Percentiles rank a stretch among this genome's conserved stretches.
Evolutionary conservation across 164 flowering plant genomes (phyloP).

Genomic region (Chimonanthus salicifolius): DNA sequence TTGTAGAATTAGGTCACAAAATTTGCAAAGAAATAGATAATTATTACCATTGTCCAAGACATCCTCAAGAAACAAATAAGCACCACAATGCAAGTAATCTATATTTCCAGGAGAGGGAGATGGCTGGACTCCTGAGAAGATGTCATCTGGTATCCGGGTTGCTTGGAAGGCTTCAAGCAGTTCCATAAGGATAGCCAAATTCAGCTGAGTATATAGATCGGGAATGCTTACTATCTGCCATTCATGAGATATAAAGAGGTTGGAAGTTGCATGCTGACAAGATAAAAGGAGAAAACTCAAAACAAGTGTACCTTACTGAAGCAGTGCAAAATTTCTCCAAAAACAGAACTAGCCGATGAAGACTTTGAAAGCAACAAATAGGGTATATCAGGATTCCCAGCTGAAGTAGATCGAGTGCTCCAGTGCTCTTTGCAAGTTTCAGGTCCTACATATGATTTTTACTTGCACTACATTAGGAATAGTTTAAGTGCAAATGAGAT

Average conservation of each 20-base stretch:
- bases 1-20: background rate
- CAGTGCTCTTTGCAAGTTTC: slow-evolving; percentile 62
- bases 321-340: slow-evolving; percentile 53
- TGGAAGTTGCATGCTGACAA: background rate
- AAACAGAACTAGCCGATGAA: slow-evolving; percentile 36
- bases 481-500: background rate
- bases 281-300: slow-evolving; percentile 3
- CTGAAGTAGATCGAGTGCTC: slow-evolving; percentile 43
- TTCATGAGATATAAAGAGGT: background rate
- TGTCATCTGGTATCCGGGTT: slow-evolving; percentile 19
- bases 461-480: background rate
- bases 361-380: slow-evolving; percentile 30
- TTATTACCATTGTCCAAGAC: slow-evolving; percentile 43
- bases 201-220: slow-evolving; percentile 26
- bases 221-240: slow-evolving; percentile 58
- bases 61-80: slow-evolving; percentile 53
- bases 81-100: slow-evolving; percentile 59
- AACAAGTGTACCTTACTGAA: slow-evolving; percentile 48
- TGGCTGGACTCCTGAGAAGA: slow-evolving; percentile 34
- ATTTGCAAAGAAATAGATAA: slow-evolving; percentile 5
- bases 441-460: slow-evolving; percentile 30
- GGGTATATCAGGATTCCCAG: slow-evolving; percentile 53
- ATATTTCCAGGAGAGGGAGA: slow-evolving; percentile 48
- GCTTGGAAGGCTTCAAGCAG: slow-evolving; percentile 68
- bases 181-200: slow-evolving; percentile 35